phyloP scores from a whole-genome alignment of 2,329 filamentous ascomycete species.

The Corynespora cassiicola region DNA sequence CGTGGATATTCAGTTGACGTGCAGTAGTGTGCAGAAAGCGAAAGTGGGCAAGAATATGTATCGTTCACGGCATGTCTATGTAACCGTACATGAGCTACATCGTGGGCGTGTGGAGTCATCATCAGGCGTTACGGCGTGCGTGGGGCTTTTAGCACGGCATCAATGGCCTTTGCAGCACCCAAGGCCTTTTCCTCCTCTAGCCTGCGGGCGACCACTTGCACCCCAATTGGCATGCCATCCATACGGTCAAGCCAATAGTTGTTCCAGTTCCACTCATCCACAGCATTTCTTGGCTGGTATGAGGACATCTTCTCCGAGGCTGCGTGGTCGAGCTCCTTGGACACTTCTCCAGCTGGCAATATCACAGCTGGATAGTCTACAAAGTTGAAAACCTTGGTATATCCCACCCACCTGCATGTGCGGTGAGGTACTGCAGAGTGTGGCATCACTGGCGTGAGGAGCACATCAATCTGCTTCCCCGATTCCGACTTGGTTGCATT shows the following conservation, averaged over 20 bases:
- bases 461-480: constrained; percentile 59
- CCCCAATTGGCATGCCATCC: constrained; percentile 45
- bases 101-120: no score
- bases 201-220: constrained; percentile 44
- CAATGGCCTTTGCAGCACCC: constrained; percentile 41
- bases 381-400: constrained; percentile 69
- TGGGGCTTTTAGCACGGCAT: constrained; percentile 18
- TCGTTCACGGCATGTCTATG: no score
- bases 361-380: constrained; percentile 67
- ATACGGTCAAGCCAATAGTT: constrained; percentile 42
- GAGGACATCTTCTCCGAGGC: constrained; percentile 32
- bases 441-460: constrained; percentile 67
- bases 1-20: no score
- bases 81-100: no score
- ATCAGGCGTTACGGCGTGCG: constrained; percentile 6
- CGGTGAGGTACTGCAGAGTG: constrained; percentile 62
- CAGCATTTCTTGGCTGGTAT: constrained; percentile 56
- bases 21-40: no score
- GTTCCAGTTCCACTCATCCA: constrained; percentile 60
- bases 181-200: constrained; percentile 48
- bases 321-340: constrained; percentile 46
- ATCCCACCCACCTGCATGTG: constrained; percentile 58
- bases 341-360: constrained; percentile 60
- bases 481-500: constrained; percentile 52
- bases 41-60: no score